phyloP scores from a whole-genome alignment of 768 basidiomycete species.

The Cyclocybe cylindracea region DNA sequence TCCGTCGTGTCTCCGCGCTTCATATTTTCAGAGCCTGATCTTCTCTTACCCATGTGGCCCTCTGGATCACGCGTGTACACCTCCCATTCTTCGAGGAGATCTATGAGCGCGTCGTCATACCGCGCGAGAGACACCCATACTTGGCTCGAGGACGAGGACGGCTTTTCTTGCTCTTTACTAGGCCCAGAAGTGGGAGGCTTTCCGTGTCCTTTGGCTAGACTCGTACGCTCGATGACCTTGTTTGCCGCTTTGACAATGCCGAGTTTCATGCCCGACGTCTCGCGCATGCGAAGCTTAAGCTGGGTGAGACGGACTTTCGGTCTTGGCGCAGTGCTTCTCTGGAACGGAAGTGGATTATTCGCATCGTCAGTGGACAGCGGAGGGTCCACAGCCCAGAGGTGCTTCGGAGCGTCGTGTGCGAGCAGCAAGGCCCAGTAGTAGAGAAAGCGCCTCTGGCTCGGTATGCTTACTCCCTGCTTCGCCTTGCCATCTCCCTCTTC shows the following conservation, averaged over 20 bases:
- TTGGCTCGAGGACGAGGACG: slow-evolving; percentile 27
- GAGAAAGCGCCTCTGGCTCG: slow-evolving; percentile 78
- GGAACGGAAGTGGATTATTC: neutral
- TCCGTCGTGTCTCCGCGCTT: slow-evolving; percentile 15
- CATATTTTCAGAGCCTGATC: slow-evolving; percentile 32
- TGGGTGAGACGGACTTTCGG: slow-evolving; percentile 58
- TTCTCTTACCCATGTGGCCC: slow-evolving; percentile 32
- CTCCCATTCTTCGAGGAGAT: slow-evolving; percentile 65
- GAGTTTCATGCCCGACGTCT: slow-evolving; percentile 49
- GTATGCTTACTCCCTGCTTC: slow-evolving; percentile 74
- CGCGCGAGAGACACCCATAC: slow-evolving; percentile 79
- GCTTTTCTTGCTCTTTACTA: slow-evolving; percentile 19
- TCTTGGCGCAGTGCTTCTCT: slow-evolving; percentile 9
- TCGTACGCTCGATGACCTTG: slow-evolving; percentile 47
- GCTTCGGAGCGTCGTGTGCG: slow-evolving; percentile 51
- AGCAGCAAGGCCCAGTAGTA: slow-evolving; percentile 77
- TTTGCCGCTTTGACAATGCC: slow-evolving; percentile 60
- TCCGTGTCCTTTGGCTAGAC: neutral
- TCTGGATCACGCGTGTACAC: slow-evolving; percentile 44
- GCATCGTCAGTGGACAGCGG: slow-evolving; percentile 1
- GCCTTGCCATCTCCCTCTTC: slow-evolving; percentile 26
- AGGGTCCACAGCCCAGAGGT: slow-evolving; percentile 42
- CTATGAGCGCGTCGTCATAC: slow-evolving; percentile 70
- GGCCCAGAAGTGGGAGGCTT: too few relatives aligned
- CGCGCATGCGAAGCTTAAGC: slow-evolving; percentile 62